These are phyloP conservation scores for Ilex paraguariensis DNA, from an alignment of 305 asterid genomes.

Conservation along the genomic window DNA sequence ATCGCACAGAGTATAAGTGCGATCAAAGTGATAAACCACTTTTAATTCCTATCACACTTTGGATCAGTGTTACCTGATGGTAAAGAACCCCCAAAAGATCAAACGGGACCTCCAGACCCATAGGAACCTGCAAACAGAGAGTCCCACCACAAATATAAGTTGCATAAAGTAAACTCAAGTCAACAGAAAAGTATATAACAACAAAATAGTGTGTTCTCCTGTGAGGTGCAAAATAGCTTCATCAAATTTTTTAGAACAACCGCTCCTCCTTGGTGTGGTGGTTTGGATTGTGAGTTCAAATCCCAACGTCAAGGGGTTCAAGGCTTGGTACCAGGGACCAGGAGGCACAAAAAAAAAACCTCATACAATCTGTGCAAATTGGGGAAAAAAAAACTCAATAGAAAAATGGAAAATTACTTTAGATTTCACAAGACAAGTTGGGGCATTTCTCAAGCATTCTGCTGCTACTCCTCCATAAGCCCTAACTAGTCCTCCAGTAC, in stretches of 20 bases:
- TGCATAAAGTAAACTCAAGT: no score
- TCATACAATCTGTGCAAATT: background rate
- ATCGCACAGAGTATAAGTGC: background rate
- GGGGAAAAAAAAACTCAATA: background rate
- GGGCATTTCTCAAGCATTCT: conserved; percentile 79
- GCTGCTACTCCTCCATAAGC: conserved; percentile 95
- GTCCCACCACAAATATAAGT: background rate
- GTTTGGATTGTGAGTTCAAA: no score
- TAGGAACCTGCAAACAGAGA: conserved; percentile 48
- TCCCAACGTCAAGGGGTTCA: no score
- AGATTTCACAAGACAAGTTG: conserved; percentile 72
- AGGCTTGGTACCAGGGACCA: no score
- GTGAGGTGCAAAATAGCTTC: background rate
- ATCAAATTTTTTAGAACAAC: background rate
- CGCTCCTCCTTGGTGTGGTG: no score
- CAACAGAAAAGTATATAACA: background rate
- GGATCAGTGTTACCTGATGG: conserved; percentile 51
- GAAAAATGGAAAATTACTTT: conserved; percentile 41
- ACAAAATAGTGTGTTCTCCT: background rate
- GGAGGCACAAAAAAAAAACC: background rate
- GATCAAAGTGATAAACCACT: background rate
- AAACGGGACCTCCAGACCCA: conserved; percentile 83
- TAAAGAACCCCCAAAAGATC: conserved; percentile 78
- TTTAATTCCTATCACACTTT: background rate
- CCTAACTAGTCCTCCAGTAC: conserved; percentile 94